A percentile compares a stretch with the other conserved stretches of the same genome.
phyloP scores from a whole-genome alignment of 2,329 filamentous ascomycete genomes.

The Cladosporium sp. region DNA sequence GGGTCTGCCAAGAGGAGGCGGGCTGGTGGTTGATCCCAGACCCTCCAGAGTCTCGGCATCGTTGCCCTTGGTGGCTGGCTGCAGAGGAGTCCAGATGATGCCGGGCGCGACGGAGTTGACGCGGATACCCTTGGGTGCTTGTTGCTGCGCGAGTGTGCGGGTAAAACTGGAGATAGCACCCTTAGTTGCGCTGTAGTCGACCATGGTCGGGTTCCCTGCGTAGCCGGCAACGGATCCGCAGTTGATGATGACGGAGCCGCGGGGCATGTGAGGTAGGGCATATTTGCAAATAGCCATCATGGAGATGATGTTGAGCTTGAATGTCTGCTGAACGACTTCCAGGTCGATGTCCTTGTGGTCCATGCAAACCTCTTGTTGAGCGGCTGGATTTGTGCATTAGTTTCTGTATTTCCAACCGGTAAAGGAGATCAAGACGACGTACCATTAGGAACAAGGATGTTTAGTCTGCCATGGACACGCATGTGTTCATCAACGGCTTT shows the following conservation, averaged over 20 bases:
- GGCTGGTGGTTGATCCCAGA: slow-evolving; percentile 27
- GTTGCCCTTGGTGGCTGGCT: slow-evolving; percentile 44
- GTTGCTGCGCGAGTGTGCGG: slow-evolving; percentile 50
- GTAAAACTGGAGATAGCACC: slow-evolving; percentile 47
- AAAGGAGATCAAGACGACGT: not conserved
- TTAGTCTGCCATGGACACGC: slow-evolving; percentile 43
- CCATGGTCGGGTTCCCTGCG: slow-evolving; percentile 48
- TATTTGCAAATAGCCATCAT: slow-evolving; percentile 63
- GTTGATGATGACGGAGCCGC: slow-evolving; percentile 56
- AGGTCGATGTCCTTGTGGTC: slow-evolving; percentile 58
- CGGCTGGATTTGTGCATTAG: slow-evolving; percentile 40
- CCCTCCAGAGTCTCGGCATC: slow-evolving; percentile 28
- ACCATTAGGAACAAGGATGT: slow-evolving; percentile 59
- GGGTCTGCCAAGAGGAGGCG: slow-evolving; percentile 30
- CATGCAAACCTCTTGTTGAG: slow-evolving; percentile 56
- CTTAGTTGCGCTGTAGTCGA: slow-evolving; percentile 46
- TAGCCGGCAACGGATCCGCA: slow-evolving; percentile 49
- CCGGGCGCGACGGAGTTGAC: slow-evolving; percentile 61
- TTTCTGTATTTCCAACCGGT: not conserved
- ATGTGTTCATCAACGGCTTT: slow-evolving; percentile 56
- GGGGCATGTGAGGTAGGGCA: slow-evolving; percentile 57
- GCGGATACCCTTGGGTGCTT: slow-evolving; percentile 51
- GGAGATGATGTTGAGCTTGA: slow-evolving; percentile 58
- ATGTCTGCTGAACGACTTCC: slow-evolving; percentile 56
- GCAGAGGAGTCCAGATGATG: slow-evolving; percentile 52